These are phyloP conservation scores for Penstemon davidsonii DNA, from an alignment of 257 asterid genomes.

Conservation along the genomic window DNA sequence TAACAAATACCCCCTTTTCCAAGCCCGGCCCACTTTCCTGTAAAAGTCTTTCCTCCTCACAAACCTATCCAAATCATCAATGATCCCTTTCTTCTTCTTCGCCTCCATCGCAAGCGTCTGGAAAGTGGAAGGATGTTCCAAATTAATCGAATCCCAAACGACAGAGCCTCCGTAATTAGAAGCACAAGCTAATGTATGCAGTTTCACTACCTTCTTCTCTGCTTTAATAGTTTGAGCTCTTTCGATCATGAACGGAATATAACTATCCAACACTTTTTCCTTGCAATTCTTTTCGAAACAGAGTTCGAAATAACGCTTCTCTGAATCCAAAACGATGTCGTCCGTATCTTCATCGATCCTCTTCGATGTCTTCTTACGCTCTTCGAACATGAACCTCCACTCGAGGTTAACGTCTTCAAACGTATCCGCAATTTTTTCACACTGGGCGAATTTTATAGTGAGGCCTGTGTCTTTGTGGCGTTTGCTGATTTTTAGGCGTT, in stretches of 20 bases:
- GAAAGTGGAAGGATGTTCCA: slow-evolving; percentile 77
- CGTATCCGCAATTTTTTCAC: slow-evolving; percentile 45
- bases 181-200: slow-evolving; percentile 46
- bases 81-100: slow-evolving; percentile 30
- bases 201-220: slow-evolving; percentile 41
- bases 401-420: slow-evolving; percentile 42
- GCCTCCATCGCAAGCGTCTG: slow-evolving; percentile 64
- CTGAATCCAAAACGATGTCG: slow-evolving; percentile 22
- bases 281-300: slow-evolving; percentile 41
- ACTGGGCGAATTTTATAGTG: slow-evolving; percentile 43
- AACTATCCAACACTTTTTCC: slow-evolving; percentile 43
- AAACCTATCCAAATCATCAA: slow-evolving; percentile 63
- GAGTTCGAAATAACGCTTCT: slow-evolving; percentile 56
- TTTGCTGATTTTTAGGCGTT: slow-evolving; percentile 57
- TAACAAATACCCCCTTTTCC: slow-evolving; percentile 80
- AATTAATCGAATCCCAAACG: slow-evolving; percentile 59
- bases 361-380: slow-evolving; percentile 26
- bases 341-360: slow-evolving; percentile 32
- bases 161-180: background rate
- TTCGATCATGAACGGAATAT: slow-evolving; percentile 51
- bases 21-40: slow-evolving; percentile 68
- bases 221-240: slow-evolving; percentile 38
- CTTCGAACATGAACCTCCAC: slow-evolving; percentile 53
- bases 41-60: slow-evolving; percentile 61
- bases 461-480: slow-evolving; percentile 41